Evolutionary conservation across 148 eudicot species (phyloP), one percentile per base, ranked within the genome.

Genomic region (Persicaria maculosa): DNA sequence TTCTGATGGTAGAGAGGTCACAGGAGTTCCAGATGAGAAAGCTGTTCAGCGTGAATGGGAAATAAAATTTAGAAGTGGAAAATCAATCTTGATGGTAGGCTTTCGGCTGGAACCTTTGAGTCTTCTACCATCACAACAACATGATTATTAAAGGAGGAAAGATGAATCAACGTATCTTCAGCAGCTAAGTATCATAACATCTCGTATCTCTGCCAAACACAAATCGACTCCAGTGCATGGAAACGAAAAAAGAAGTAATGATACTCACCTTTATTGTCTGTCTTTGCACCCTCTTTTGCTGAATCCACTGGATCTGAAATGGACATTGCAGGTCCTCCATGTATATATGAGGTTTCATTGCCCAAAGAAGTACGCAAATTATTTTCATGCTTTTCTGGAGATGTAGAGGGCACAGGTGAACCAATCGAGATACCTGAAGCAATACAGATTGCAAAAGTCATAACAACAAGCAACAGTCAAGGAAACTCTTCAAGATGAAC

Each of bases 401-500:
- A 46, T 50, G 50, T 47, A 47, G 74, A 47, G 74, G 74, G 22
- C 20, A 47, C 74, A 45, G 74, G 74, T 12, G 44, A 40, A 44
- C 40, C 74, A 17, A 25, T 25, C 40, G 48, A 19, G 40, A 50
- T 15, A 20, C 48, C 74, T 50, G 44, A 50, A 50, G 10, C 20
- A 47, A 47, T 11, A 25, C 19, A 67, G 14, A 72, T 5, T 43
- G 47, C 46, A 43, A 22, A n/a, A 20, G 74, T 19, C 25, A 47
- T 50, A 58, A 47, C 44, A 16, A 20, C 19, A 40, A 2, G 43
- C 47, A 6, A 15, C 25, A 68, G 20, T 15, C 47, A 7, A 43
- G 47, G 47, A 16, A 44, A 31, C 9, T 36, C 45, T 67, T 11
- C 46, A 36, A 67, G 4, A 36, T 17, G 8, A 67, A 31, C 6